These are phyloP conservation scores for Sugiyamaella xylanicola DNA, from an alignment of 1,139 yeast species.

Conservation along the genomic window DNA sequence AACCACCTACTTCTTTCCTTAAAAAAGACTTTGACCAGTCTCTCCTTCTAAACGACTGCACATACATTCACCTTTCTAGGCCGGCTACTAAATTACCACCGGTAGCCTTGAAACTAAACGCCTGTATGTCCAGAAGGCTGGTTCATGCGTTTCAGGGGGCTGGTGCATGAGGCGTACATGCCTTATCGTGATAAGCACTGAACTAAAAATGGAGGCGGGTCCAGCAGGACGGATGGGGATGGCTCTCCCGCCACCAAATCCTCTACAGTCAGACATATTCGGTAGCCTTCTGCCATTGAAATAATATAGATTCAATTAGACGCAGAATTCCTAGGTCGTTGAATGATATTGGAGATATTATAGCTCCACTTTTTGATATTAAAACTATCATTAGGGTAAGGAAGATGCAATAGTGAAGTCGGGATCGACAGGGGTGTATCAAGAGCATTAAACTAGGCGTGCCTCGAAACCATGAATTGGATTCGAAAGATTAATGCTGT, in stretches of 20 bases:
- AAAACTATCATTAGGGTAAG: not conserved
- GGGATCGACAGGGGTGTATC: constrained; percentile 16
- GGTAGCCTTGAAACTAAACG: constrained; percentile 3
- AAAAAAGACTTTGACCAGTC: not conserved
- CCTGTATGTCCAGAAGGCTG: constrained; percentile 12
- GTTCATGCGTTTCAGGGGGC: constrained; percentile 15
- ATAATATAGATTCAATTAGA: too few relatives aligned
- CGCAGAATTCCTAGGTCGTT: too few relatives aligned
- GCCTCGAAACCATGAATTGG: not conserved
- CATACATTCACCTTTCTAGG: not conserved
- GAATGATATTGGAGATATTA: too few relatives aligned
- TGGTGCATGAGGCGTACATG: not conserved
- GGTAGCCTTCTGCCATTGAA: too few relatives aligned
- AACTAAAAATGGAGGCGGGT: not conserved
- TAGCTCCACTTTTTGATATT: too few relatives aligned
- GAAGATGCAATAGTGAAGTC: not conserved
- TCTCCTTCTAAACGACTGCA: not conserved
- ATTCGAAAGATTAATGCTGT: constrained; percentile 1
- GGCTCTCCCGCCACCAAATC: not conserved
- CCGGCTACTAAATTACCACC: too few relatives aligned
- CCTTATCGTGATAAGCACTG: constrained; percentile 12
- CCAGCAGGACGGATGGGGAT: not conserved
- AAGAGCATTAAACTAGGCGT: constrained; percentile 1
- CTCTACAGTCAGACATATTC: not conserved
- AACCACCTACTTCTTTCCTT: constrained; percentile 1